Base-by-base conservation (phyloP, 345 rosid species). In the Boechera divaricarpa region DNA sequence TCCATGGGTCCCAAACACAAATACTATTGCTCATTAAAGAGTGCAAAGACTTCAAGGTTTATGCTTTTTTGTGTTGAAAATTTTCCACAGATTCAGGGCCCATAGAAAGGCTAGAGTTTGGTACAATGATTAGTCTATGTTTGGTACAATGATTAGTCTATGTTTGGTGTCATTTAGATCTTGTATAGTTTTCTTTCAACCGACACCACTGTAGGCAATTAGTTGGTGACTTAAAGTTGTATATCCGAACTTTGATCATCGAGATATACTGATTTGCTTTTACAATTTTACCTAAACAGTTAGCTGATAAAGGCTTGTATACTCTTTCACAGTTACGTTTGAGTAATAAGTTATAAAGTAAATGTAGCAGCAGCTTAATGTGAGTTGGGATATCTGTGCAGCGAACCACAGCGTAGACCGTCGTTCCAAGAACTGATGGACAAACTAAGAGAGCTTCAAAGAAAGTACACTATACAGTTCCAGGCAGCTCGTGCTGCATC, bases 371-470 rank as follows among this genome's bases (percentile, higher is more conserved):
- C 12, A 45, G 59, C 67, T 2, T 77, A 64, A 77, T n/a, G 76
- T 29, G 47, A 62, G 65, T 77, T 55, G 59, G 56, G 45, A 5
- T 4, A 28, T 36, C 1, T 65, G 7, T 77, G 77, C 92, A 94
- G 98, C 13, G 98, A 94, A 83, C 88, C 96, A 9, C 84, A 83
- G 65, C 1, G 73, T 72, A 88, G 98, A 41, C 96, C 98, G 4
- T 60, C 91, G 7, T 89, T 94, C 90, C 98, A 88, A 82, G 97
- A 92, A 80, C 79, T 94, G 35, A 77, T 94, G 81, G 92, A 88
- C 52, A 90, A 68, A 81, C 88, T 90, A 60, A 86, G 89, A 82
- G 98, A 90, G 83, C 77, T 92, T 67, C 98, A 90, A 75, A 90
- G 90, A 63, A 90, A 88, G 28, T 84, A 82, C 60, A 65, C 78